A percentile compares a stretch with the other conserved stretches of the same genome.
phyloP scores from a whole-genome alignment of 2,329 filamentous ascomycete species.

The Neodidymelliopsis sp. region DNA sequence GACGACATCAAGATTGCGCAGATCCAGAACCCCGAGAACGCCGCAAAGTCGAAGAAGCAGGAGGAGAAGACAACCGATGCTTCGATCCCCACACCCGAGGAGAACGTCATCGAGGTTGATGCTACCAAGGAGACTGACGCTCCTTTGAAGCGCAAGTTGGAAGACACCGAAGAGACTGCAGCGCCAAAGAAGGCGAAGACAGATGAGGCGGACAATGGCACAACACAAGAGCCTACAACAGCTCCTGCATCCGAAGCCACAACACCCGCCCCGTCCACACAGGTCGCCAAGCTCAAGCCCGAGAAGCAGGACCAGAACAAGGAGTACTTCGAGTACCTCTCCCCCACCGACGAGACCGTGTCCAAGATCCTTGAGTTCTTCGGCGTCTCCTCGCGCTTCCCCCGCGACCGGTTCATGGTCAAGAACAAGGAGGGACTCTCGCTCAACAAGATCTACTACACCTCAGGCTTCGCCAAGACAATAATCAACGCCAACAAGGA shows the following conservation, averaged over 20 bases:
- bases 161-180: conserved; percentile 42
- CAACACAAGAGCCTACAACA: conserved; percentile 14
- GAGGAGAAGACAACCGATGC: conserved; percentile 28
- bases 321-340: conserved; percentile 93
- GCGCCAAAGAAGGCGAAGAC: conserved; percentile 47
- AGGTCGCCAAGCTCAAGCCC: conserved; percentile 49
- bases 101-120: conserved; percentile 35
- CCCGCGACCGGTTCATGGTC: conserved; percentile 91
- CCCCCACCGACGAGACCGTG: conserved; percentile 77
- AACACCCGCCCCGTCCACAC: conserved; percentile 18
- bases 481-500: conserved; percentile 89
- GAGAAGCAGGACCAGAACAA: conserved; percentile 65
- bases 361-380: conserved; percentile 84
- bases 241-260: conserved; percentile 24
- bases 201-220: conserved; percentile 27
- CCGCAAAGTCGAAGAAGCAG: conserved; percentile 34
- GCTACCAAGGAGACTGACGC: conserved; percentile 29
- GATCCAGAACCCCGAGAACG: conserved; percentile 35
- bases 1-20: conserved; percentile 63
- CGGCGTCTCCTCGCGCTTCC: conserved; percentile 82
- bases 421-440: conserved; percentile 89
- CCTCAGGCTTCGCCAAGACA: conserved; percentile 80
- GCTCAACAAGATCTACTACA: conserved; percentile 97
- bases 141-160: conserved; percentile 50
- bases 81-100: conserved; percentile 32